A percentile compares a stretch with the other conserved stretches of the same genome.
phyloP scores from a whole-genome alignment of 139 green algal species.

The Chlorella vulgaris region DNA sequence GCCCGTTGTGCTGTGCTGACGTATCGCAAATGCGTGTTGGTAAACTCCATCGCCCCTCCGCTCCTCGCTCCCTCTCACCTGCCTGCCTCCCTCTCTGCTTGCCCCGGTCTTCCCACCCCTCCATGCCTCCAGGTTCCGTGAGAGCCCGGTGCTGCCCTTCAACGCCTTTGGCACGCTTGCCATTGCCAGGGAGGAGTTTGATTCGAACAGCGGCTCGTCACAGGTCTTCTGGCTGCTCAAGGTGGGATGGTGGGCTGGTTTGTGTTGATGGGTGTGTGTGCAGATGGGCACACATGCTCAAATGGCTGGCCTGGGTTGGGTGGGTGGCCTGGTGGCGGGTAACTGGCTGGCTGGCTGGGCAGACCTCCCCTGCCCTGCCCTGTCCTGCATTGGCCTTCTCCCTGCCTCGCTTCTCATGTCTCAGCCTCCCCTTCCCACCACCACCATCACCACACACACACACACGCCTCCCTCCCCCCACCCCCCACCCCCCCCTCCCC shows the following conservation, averaged over 20 bases:
- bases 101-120: neutral
- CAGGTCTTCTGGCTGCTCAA: slow-evolving; percentile 98
- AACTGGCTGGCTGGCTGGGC: too few relatives aligned
- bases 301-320: too few relatives aligned
- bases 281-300: too few relatives aligned
- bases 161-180: slow-evolving; percentile 98
- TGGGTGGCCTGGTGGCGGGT: too few relatives aligned
- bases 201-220: slow-evolving; percentile 89
- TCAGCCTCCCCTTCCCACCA: too few relatives aligned
- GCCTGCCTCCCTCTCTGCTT: neutral
- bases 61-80: too few relatives aligned
- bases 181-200: slow-evolving; percentile 94
- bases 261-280: too few relatives aligned
- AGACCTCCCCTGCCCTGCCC: too few relatives aligned
- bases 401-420: too few relatives aligned
- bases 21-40: neutral
- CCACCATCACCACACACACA: too few relatives aligned
- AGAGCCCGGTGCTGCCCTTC: slow-evolving; percentile 93
- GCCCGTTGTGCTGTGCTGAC: too few relatives aligned
- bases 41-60: neutral
- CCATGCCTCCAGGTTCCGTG: slow-evolving; percentile 68
- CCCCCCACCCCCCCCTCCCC: neutral
- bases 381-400: too few relatives aligned
- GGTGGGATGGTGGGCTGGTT: slow-evolving; percentile 23
- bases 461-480: neutral